Percentiles rank a stretch among this genome's conserved stretches.
Conservation (phyloP, 176 grass and related monocot species). For the Pontederia paniculata region DNA sequence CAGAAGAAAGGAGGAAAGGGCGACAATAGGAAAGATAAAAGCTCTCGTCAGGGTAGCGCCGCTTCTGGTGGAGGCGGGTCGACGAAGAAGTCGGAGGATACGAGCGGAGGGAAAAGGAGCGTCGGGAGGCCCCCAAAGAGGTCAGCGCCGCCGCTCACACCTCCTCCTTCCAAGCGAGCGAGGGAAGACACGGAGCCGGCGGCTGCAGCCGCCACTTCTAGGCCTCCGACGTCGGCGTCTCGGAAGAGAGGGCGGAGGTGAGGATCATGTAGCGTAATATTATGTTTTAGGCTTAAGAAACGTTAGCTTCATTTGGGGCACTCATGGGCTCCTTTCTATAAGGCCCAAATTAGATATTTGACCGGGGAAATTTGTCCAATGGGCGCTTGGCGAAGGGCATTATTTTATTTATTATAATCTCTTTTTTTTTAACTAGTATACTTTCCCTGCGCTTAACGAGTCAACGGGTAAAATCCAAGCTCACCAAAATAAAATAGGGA, state of each 20-base stretch:
- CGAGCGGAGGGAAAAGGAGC: slow-evolving; percentile 26
- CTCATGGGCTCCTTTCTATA: no score
- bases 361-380: no score
- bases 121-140: slow-evolving; percentile 65
- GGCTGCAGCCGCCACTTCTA: not conserved
- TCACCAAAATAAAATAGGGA: no score
- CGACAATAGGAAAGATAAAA: slow-evolving; percentile 31
- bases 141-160: slow-evolving; percentile 16
- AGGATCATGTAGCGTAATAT: no score
- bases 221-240: slow-evolving; percentile 16
- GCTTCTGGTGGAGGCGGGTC: not conserved
- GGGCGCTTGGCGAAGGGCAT: no score
- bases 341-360: no score
- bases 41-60: slow-evolving; percentile 10
- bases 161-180: slow-evolving; percentile 40
- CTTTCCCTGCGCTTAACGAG: no score
- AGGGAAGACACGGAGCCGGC: slow-evolving; percentile 32
- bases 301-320: no score
- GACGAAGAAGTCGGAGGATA: slow-evolving; percentile 24
- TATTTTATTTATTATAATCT: no score
- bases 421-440: no score
- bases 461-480: no score
- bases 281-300: no score
- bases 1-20: slow-evolving; percentile 43
- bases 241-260: slow-evolving; percentile 41